Percentiles rank a stretch among this genome's conserved stretches.
These are phyloP conservation scores for Cardamine chenopodiifolia DNA, from an alignment of 345 rosid species.

Conservation along the genomic window DNA sequence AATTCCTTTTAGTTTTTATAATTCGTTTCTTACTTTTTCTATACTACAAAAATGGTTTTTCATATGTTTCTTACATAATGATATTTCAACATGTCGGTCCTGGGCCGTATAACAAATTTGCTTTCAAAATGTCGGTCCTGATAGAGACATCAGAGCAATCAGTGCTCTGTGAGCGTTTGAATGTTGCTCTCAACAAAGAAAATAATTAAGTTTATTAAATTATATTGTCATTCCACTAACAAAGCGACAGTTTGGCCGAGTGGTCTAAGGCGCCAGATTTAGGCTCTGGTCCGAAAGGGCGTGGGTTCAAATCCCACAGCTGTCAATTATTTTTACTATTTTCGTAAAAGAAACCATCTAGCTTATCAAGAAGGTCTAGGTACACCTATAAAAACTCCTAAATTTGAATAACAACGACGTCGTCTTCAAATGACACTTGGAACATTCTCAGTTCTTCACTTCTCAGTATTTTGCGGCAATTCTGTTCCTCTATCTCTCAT, in stretches of 20 bases:
- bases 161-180: neutral
- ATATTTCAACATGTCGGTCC: slow-evolving; percentile 3
- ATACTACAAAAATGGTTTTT: slow-evolving; percentile 4
- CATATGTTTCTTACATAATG: neutral
- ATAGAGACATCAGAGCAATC: neutral
- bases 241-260: slow-evolving; percentile 92
- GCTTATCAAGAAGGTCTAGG: too few relatives aligned
- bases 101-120: neutral
- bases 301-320: slow-evolving; percentile 99
- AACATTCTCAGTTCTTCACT: neutral
- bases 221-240: too few relatives aligned
- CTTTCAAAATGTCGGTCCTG: neutral
- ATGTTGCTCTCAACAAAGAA: neutral
- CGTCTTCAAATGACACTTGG: neutral
- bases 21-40: neutral
- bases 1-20: neutral
- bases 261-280: slow-evolving; percentile 99
- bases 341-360: too few relatives aligned
- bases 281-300: slow-evolving; percentile 99
- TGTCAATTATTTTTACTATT: slow-evolving; percentile 42
- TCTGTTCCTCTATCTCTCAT: neutral
- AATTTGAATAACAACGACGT: too few relatives aligned
- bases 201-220: too few relatives aligned
- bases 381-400: too few relatives aligned
- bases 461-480: neutral